phyloP scores from a whole-genome alignment of 495 filamentous ascomycete species.

The Annulohypoxylon stygium region DNA sequence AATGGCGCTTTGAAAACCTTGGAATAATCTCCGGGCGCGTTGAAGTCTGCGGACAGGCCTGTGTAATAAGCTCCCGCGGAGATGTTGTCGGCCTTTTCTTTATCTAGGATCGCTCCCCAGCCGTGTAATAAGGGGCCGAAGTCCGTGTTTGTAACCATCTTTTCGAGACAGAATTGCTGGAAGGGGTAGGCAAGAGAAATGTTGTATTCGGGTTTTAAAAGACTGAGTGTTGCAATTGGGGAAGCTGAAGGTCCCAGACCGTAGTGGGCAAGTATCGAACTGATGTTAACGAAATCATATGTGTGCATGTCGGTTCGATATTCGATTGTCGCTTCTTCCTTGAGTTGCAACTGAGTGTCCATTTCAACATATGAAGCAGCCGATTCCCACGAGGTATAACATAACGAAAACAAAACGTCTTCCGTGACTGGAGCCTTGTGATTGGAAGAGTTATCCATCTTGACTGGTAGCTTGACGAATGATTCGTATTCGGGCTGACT shows the following conservation, averaged over 20 bases:
- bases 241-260: not conserved
- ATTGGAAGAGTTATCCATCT: not conserved
- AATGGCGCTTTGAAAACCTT: not conserved
- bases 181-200: not conserved
- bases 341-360: not conserved
- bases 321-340: not conserved
- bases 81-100: not conserved
- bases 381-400: slow-evolving; percentile 4
- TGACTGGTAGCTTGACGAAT: not conserved
- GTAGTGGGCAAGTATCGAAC: not conserved
- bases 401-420: not conserved
- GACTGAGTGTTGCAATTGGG: not conserved
- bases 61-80: not conserved
- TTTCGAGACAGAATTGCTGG: not conserved
- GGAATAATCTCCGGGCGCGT: not conserved
- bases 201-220: not conserved
- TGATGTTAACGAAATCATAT: not conserved
- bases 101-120: not conserved
- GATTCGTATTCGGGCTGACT: not conserved
- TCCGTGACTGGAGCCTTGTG: not conserved
- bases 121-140: not conserved
- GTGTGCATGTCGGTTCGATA: not conserved
- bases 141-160: not conserved
- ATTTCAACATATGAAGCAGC: not conserved
- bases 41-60: not conserved